A percentile compares a stretch with the other conserved stretches of the same genome.
phyloP scores from a whole-genome alignment of 208 protist genomes.

The Acanthamoeba royreba region DNA sequence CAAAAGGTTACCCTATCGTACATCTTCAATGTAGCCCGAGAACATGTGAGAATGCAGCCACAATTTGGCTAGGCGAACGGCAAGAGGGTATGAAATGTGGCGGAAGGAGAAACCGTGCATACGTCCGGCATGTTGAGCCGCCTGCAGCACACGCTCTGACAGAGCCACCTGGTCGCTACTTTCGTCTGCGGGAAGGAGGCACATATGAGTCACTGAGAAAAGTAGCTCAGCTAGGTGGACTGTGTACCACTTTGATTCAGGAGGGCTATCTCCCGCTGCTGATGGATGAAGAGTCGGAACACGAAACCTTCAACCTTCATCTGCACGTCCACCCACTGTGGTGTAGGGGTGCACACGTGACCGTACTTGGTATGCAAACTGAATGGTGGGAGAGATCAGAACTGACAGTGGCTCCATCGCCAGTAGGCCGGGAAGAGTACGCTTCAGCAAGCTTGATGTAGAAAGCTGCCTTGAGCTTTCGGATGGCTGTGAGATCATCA shows the following conservation, averaged over 20 bases:
- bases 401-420: neutral
- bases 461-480: conserved; percentile 11
- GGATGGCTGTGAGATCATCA: neutral
- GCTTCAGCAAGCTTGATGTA: neutral
- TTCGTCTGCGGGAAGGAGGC: neutral
- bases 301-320: conserved; percentile 1
- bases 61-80: neutral
- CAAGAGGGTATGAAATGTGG: neutral
- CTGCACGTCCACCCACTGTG: neutral
- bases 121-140: neutral
- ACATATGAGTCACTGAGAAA: neutral
- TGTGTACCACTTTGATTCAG: neutral
- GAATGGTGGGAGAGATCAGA: neutral
- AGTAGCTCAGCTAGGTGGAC: neutral
- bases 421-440: neutral
- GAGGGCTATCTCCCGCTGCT: neutral
- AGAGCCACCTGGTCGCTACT: neutral
- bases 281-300: conserved; percentile 30
- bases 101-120: conserved; percentile 13
- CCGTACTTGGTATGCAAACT: neutral
- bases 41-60: conserved; percentile 36
- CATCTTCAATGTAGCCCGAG: neutral
- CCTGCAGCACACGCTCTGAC: neutral
- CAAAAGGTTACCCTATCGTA: neutral
- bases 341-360: neutral